These are phyloP conservation scores for Ganoderma meredithae DNA, from an alignment of 1,284 basidiomycete genomes.

Conservation along the genomic window DNA sequence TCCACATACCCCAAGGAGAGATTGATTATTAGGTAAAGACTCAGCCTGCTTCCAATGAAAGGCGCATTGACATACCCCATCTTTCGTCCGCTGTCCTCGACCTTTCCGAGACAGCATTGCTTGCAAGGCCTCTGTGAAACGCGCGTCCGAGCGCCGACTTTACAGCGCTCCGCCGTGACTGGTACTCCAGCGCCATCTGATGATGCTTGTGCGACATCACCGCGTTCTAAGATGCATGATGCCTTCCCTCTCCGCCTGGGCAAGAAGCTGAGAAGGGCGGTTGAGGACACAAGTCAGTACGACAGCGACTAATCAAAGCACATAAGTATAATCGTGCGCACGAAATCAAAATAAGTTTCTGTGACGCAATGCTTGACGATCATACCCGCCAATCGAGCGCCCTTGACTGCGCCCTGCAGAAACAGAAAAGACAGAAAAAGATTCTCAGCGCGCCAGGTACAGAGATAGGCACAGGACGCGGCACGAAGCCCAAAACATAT, in stretches of 20 bases:
- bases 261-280: slow-evolving; percentile 3
- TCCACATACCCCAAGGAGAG: not conserved
- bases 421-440: not conserved
- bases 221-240: slow-evolving; percentile 5
- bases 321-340: not conserved
- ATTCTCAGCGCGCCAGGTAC: not conserved
- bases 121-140: not conserved
- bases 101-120: not conserved
- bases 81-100: slow-evolving; percentile 3
- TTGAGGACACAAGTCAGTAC: not conserved
- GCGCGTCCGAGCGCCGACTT: not conserved
- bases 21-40: not conserved
- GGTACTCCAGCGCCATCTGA: not conserved
- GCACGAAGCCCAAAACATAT: not conserved
- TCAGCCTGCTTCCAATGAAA: not conserved
- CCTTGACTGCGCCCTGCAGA: not conserved
- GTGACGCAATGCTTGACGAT: slow-evolving; percentile 2
- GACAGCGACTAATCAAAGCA: not conserved
- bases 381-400: not conserved
- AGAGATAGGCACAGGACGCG: not conserved
- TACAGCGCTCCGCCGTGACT: not conserved
- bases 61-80: not conserved
- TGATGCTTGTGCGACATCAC: slow-evolving; percentile 7
- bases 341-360: not conserved
- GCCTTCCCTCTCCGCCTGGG: not conserved